Base-by-base conservation (phyloP, 352 stramenopile genomes). In the Pythium insidiosum region DNA sequence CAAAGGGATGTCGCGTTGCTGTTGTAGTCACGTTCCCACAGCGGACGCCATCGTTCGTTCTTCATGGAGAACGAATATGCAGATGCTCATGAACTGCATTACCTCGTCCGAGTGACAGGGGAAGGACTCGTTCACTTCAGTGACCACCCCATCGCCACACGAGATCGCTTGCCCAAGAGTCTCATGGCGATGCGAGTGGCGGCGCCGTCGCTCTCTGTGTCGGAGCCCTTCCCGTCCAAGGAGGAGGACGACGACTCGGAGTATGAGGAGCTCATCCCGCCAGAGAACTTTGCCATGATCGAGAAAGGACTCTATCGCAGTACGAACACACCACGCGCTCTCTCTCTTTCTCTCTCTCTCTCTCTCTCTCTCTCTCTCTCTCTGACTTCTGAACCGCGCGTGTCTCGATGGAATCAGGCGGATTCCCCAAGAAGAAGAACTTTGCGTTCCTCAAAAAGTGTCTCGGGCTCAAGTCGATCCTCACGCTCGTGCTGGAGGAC, bases 401-500 rank as follows among this genome's bases (percentile, higher is more conserved):
- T 39, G 24, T 39, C 11, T 34, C 13, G 9, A 11, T 6, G 25
- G 6, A 20, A 6, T 6, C 31, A 85, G 73, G 73, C 39, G 77
- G 78, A 5, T 94, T 94, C 60, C 82, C 82, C 5, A 90, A 91
- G 65, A 91, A 87, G 50, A 94, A 94, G 53, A 91, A 94, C 60
- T 88, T 92, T 54, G 58, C 75, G 5, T 94, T 94, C 45, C 53
- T 94, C 2, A 73, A 80, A 31, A 78, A 84, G 47, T 80, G 65
- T 20, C 53, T 94, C 33, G 71, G 73, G 24, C 59, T 94, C 31
- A 75, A 73, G 43, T 88, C 73, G 18, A 91, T 94, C 61, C 56
- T 94, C 43, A 91, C 79, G 50, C 54, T 94, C 11, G 79, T 94
- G 29, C 61, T 91, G 41, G 82, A 94, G 52, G 82, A 94, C 59